Conservation (phyloP, 1,284 basidiomycete species). For the Gymnopus androsaceus region DNA sequence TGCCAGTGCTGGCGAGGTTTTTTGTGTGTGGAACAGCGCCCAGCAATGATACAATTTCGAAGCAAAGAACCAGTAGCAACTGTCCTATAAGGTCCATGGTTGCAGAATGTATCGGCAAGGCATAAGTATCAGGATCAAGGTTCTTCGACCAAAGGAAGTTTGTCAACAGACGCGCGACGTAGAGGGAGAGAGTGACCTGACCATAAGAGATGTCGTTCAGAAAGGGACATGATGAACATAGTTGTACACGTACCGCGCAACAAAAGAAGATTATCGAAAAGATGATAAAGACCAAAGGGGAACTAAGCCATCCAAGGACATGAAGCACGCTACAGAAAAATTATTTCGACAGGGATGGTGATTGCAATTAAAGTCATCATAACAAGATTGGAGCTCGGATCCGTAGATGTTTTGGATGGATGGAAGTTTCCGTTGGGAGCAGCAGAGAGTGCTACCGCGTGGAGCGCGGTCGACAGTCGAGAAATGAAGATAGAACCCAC, state of each 20-base stretch:
- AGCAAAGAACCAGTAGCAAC: constrained; percentile 75
- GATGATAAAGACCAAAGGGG: constrained; percentile 66
- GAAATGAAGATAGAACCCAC: constrained; percentile 93
- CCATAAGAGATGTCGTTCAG: neutral
- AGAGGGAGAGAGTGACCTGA: constrained; percentile 72
- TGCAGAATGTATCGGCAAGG: constrained; percentile 88
- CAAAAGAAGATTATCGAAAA: constrained; percentile 74
- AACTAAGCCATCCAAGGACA: constrained; percentile 73
- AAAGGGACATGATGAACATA: neutral
- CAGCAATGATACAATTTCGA: constrained; percentile 52
- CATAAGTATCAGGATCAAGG: constrained; percentile 93
- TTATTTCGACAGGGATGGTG: constrained; percentile 74
- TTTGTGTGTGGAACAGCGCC: constrained; percentile 3
- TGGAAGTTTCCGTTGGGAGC: constrained; percentile 4
- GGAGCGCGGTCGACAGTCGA: constrained; percentile 84
- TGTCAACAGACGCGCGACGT: constrained; percentile 71
- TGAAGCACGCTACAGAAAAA: constrained; percentile 71
- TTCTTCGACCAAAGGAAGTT: constrained; percentile 80
- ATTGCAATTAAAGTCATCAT: constrained; percentile 71
- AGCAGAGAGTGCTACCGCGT: constrained; percentile 36
- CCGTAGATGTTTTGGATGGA: neutral
- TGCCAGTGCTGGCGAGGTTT: neutral
- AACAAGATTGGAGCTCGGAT: constrained; percentile 53
- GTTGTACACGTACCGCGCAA: constrained; percentile 60
- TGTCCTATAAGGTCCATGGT: constrained; percentile 93